Evolutionary conservation across 371 early-diverging fungal genomes (phyloP).

Genomic region (Mucor lusitanicus): DNA sequence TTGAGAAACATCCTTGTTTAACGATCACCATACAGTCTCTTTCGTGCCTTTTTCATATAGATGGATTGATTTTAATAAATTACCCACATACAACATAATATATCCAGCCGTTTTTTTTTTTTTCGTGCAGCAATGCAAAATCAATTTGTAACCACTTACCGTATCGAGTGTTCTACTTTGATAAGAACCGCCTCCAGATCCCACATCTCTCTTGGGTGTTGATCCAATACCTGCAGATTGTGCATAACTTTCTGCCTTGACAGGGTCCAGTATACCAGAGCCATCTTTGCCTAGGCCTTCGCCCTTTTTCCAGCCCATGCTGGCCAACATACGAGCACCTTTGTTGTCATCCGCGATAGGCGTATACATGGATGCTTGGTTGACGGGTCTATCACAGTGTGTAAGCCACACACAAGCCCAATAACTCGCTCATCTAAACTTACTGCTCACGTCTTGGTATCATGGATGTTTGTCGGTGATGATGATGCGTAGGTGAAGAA

Average conservation of each 20-base stretch:
- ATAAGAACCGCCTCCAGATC: conserved; percentile 5
- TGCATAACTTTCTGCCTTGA: conserved; percentile 43
- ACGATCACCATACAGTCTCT: background rate
- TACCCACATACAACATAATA: background rate
- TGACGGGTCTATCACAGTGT: background rate
- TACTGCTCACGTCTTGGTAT: conserved; percentile 14
- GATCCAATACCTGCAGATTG: conserved; percentile 39
- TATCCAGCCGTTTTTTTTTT: background rate
- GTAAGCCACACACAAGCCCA: too few relatives aligned
- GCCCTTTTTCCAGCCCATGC: conserved; percentile 52
- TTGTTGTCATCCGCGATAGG: conserved; percentile 43
- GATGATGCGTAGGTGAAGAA: conserved; percentile 4
- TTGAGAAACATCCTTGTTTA: background rate
- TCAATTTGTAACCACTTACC: conserved; percentile 12
- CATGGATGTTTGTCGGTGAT: conserved; percentile 3
- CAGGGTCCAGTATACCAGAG: conserved; percentile 44
- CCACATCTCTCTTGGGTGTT: conserved; percentile 5
- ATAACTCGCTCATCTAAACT: background rate
- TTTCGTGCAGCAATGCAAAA: background rate
- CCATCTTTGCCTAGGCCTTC: conserved; percentile 47
- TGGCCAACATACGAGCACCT: conserved; percentile 43
- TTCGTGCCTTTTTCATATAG: conserved; percentile 1
- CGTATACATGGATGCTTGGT: conserved; percentile 27
- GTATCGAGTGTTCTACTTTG: conserved; percentile 16
- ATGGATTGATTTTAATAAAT: background rate